Evolutionary conservation across 164 flowering plant species (phyloP).

Genomic region (Sedum album): DNA sequence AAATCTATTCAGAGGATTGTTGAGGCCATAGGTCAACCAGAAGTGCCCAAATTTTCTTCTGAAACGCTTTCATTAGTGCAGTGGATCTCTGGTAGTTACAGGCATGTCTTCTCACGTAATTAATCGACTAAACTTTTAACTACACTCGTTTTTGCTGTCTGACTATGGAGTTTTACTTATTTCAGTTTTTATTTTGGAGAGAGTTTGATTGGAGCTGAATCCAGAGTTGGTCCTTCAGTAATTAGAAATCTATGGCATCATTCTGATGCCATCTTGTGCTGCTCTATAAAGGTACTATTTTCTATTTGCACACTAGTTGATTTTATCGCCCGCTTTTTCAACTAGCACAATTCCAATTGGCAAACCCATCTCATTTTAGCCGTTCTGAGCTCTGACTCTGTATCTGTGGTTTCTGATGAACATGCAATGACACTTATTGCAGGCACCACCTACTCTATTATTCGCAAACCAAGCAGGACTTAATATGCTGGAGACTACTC

Average conservation of each 20-base stretch:
- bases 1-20: conserved; percentile 92
- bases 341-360: background rate
- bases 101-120: conserved; percentile 29
- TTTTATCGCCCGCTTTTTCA: background rate
- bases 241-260: conserved; percentile 85
- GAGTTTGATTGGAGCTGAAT: conserved; percentile 53
- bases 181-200: conserved; percentile 65
- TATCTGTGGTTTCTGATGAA: background rate
- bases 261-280: conserved; percentile 85
- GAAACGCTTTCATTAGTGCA: conserved; percentile 74
- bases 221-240: conserved; percentile 36
- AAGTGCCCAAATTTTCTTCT: conserved; percentile 51
- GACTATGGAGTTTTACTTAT: background rate
- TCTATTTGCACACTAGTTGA: background rate
- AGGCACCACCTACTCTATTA: conserved; percentile 77
- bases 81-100: conserved; percentile 93
- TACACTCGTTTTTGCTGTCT: background rate
- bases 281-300: conserved; percentile 91
- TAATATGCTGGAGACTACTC: conserved; percentile 90
- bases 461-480: conserved; percentile 96
- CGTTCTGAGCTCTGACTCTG: background rate
- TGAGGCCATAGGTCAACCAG: conserved; percentile 69
- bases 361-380: background rate
- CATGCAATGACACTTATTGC: conserved; percentile 15
- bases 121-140: background rate